Percentiles rank a stretch among this genome's conserved stretches.
Evolutionary conservation across 176 grass and related monocot genomes (phyloP).

Genomic region (Oryza officinalis): DNA sequence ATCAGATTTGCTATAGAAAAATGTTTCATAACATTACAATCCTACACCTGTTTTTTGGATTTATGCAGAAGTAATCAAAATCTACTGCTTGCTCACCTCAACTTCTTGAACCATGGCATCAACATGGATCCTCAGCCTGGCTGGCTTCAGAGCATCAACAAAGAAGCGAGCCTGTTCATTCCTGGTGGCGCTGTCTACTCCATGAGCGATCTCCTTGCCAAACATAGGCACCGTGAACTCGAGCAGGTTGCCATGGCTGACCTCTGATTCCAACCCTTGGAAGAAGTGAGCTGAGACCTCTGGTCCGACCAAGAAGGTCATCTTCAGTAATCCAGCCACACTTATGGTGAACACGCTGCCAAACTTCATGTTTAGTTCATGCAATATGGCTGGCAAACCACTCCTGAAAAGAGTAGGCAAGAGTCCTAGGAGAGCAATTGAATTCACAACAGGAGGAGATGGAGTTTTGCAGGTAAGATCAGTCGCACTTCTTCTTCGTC

Average conservation of each 20-base stretch:
- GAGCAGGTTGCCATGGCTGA: neutral
- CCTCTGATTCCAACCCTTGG: constrained; percentile 1
- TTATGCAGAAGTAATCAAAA: too few species aligned
- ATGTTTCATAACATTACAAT: too few species aligned
- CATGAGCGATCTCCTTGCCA: constrained; percentile 41
- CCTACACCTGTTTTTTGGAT: too few species aligned
- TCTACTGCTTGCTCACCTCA: constrained; percentile 25
- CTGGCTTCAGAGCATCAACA: constrained; percentile 31
- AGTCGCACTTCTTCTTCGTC: neutral
- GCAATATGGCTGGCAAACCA: constrained; percentile 19
- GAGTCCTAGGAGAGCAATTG: neutral
- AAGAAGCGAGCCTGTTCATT: constrained; percentile 50
- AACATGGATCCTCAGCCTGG: constrained; percentile 38
- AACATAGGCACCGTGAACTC: constrained; percentile 22
- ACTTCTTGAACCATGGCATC: constrained; percentile 41
- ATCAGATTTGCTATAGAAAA: too few species aligned
- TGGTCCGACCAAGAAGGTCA: constrained; percentile 45
- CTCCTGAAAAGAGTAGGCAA: constrained; percentile 28
- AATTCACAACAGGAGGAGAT: constrained; percentile 26
- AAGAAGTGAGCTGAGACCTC: constrained; percentile 41
- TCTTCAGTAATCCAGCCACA: neutral
- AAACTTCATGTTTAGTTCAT: constrained; percentile 28
- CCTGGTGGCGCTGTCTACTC: constrained; percentile 17
- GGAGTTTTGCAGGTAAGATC: neutral
- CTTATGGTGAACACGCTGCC: constrained; percentile 52